Evolutionary conservation across 2,329 filamentous ascomycete genomes (phyloP).

Genomic region (Diaporthe helianthi): DNA sequence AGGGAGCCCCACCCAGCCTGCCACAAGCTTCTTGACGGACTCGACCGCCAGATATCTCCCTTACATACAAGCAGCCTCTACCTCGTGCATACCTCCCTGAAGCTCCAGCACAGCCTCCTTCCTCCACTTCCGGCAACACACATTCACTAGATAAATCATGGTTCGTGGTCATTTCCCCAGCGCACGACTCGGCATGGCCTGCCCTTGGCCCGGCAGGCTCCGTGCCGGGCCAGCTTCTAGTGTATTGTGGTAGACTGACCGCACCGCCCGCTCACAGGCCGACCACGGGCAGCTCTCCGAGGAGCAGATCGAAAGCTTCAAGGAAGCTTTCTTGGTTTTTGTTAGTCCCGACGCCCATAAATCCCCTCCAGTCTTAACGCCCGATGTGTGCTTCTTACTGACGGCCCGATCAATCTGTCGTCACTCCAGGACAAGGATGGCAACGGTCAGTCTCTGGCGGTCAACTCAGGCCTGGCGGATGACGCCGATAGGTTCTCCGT

Average conservation of each 20-base stretch:
- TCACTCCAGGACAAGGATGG: conserved; percentile 30
- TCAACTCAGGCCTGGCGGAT: background rate
- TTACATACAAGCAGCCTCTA: conserved; percentile 2
- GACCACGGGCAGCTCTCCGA: conserved; percentile 20
- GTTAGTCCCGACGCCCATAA: background rate
- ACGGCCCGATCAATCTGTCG: background rate
- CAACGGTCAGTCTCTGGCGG: conserved; percentile 27
- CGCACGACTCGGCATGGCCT: background rate
- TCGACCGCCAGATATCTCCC: conserved; percentile 18
- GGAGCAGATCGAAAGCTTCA: conserved; percentile 26
- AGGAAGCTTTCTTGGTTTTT: conserved; percentile 25
- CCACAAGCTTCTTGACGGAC: conserved; percentile 22
- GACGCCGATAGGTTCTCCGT: background rate
- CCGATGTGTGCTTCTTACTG: background rate
- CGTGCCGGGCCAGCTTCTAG: conserved; percentile 1
- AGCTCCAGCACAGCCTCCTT: conserved; percentile 25
- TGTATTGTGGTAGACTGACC: no score
- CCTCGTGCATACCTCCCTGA: conserved; percentile 19
- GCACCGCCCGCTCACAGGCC: conserved; percentile 14
- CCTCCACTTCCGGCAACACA: conserved; percentile 14
- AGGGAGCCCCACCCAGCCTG: conserved; percentile 21
- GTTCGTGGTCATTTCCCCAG: conserved; percentile 4
- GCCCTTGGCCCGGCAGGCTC: background rate
- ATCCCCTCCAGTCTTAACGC: background rate
- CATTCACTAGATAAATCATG: background rate